phyloP scores from a whole-genome alignment of 208 protist genomes.

The Crithidia expoeki region DNA sequence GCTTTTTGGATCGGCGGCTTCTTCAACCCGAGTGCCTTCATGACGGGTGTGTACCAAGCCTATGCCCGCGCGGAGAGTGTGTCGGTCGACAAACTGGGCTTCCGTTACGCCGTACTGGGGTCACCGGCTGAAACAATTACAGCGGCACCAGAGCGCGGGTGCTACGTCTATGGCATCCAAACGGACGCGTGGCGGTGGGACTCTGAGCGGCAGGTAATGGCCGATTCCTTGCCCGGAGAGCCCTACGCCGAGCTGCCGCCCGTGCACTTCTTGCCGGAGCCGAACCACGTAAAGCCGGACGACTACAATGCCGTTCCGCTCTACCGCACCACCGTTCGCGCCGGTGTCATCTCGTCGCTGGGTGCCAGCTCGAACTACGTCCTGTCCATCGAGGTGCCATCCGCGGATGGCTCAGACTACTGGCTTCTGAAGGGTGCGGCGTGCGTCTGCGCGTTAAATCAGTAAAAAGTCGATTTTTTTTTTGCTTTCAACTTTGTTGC shows the following conservation, averaged over 20 bases:
- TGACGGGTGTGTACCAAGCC: slow-evolving; percentile 97
- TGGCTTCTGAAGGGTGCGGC: slow-evolving; percentile 92
- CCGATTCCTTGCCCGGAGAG: slow-evolving; percentile 90
- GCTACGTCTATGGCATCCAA: slow-evolving; percentile 97
- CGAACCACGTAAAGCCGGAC: slow-evolving; percentile 77
- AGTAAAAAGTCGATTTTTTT: slow-evolving; percentile 14
- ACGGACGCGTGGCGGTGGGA: slow-evolving; percentile 97
- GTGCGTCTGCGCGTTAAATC: slow-evolving; percentile 83
- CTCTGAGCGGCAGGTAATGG: slow-evolving; percentile 63
- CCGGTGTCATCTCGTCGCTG: slow-evolving; percentile 95
- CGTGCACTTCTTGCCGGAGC: slow-evolving; percentile 95
- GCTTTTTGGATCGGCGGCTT: slow-evolving; percentile 97
- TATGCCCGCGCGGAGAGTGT: slow-evolving; percentile 95
- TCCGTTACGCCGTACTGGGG: slow-evolving; percentile 90
- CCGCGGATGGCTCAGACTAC: slow-evolving; percentile 85
- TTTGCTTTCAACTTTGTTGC: slow-evolving; percentile 19
- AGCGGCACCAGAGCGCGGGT: slow-evolving; percentile 85
- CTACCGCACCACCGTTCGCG: slow-evolving; percentile 95
- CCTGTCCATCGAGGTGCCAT: slow-evolving; percentile 87
- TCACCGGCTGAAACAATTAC: slow-evolving; percentile 54
- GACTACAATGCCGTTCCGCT: slow-evolving; percentile 89
- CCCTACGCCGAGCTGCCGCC: slow-evolving; percentile 91
- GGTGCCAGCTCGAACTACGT: slow-evolving; percentile 97
- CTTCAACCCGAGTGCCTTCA: slow-evolving; percentile 99
- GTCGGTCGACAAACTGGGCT: slow-evolving; percentile 96